Percentiles rank a stretch among this genome's conserved stretches.
phyloP scores from a whole-genome alignment of 108 stramenopile species.

The Schizochytrium sp. region DNA sequence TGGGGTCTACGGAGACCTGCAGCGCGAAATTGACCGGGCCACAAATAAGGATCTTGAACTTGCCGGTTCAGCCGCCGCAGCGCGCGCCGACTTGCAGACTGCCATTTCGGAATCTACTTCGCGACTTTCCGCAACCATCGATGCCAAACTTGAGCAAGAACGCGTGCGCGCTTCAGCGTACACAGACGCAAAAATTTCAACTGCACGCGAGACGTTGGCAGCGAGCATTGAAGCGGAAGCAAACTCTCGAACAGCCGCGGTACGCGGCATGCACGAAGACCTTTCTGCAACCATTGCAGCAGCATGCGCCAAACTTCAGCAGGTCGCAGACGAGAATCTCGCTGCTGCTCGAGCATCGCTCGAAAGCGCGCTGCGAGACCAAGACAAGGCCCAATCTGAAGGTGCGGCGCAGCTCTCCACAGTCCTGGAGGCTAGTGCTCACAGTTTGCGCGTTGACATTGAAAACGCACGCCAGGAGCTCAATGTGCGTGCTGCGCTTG shows the following conservation, averaged over 20 bases:
- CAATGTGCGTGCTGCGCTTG: background rate
- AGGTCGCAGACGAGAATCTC: background rate
- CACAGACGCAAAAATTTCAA: background rate
- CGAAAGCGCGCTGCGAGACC: background rate
- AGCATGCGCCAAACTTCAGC: background rate
- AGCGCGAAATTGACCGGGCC: background rate
- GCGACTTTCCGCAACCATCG: background rate
- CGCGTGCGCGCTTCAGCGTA: background rate
- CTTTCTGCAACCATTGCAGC: background rate
- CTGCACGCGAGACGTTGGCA: background rate
- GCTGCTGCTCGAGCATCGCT: background rate
- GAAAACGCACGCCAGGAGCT: background rate
- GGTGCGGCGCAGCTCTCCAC: background rate
- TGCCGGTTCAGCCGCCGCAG: background rate
- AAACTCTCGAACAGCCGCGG: background rate
- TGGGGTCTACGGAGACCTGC: background rate
- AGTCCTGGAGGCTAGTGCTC: background rate
- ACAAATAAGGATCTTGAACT: background rate
- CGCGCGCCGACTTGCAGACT: background rate
- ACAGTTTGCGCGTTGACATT: background rate
- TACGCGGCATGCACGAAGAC: background rate
- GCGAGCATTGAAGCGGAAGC: background rate
- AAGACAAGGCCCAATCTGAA: background rate
- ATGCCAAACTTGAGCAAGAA: background rate
- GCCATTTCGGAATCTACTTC: background rate